Evolutionary conservation across 257 asterid genomes (phyloP).

Genomic region (Solanum tacnaense): DNA sequence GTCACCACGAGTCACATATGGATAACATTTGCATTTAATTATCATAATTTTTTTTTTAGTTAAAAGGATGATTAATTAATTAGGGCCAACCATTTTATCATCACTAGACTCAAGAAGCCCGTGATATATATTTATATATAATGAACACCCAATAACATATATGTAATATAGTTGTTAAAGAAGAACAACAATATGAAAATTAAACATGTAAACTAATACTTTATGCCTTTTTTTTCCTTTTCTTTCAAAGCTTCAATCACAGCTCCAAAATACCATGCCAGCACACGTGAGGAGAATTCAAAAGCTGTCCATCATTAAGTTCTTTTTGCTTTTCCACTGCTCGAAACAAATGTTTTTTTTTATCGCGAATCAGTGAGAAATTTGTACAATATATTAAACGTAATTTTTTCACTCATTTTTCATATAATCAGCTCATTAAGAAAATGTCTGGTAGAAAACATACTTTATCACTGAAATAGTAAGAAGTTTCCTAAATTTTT

Average conservation of each 20-base stretch:
- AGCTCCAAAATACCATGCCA: not conserved
- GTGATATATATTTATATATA: constrained; percentile 15
- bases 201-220: not conserved
- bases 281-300: constrained; percentile 15
- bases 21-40: not conserved
- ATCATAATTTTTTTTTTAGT: not conserved
- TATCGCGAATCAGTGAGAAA: too few relatives aligned
- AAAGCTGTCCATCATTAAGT: not conserved
- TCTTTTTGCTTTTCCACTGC: not conserved
- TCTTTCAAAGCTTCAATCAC: not conserved
- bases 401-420: too few relatives aligned
- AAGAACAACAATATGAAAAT: not conserved
- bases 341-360: too few relatives aligned
- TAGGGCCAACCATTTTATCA: not conserved
- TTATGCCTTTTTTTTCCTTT: not conserved
- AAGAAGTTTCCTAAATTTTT: too few relatives aligned
- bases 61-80: not conserved
- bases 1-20: not conserved
- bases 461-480: rapidly evolving
- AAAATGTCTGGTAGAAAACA: too few relatives aligned
- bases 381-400: too few relatives aligned
- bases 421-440: too few relatives aligned
- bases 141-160: not conserved
- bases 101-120: constrained; percentile 39
- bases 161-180: not conserved